These are phyloP conservation scores for Aciculosporium take DNA, from an alignment of 2,329 filamentous ascomycete species.

Conservation along the genomic window DNA sequence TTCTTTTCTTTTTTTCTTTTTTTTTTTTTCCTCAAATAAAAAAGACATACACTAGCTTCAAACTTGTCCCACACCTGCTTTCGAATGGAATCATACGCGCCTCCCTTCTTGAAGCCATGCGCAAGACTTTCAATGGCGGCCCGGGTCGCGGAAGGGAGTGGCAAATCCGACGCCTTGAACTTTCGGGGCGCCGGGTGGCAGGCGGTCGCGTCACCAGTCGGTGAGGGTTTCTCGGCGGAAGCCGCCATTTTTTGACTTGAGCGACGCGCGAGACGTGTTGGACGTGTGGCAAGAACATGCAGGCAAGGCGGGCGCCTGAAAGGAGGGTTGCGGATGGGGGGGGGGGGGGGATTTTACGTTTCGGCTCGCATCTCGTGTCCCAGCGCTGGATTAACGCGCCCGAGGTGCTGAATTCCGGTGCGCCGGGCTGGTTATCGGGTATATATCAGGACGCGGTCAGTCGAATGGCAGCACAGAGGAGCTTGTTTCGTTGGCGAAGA, in stretches of 20 bases:
- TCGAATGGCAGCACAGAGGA: background rate
- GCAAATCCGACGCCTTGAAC: slow-evolving; percentile 62
- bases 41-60: slow-evolving; percentile 43
- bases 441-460: background rate
- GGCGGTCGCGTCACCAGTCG: slow-evolving; percentile 9
- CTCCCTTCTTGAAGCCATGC: slow-evolving; percentile 77
- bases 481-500: too few relatives aligned
- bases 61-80: slow-evolving; percentile 68
- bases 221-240: slow-evolving; percentile 12
- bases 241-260: slow-evolving; percentile 12
- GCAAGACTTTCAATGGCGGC: slow-evolving; percentile 60
- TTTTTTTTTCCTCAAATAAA: background rate
- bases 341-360: background rate
- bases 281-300: background rate
- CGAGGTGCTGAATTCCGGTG: too few relatives aligned
- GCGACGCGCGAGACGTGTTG: background rate
- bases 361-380: background rate
- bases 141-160: slow-evolving; percentile 57
- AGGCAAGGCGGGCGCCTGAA: background rate
- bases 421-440: background rate
- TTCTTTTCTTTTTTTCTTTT: background rate
- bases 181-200: slow-evolving; percentile 23
- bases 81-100: slow-evolving; percentile 64
- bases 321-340: too few relatives aligned
- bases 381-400: background rate